Evolutionary conservation across 1,139 yeast genomes (phyloP), one percentile per base, ranked within the genome.

Genomic region (Nakaseomyces delphensis): DNA sequence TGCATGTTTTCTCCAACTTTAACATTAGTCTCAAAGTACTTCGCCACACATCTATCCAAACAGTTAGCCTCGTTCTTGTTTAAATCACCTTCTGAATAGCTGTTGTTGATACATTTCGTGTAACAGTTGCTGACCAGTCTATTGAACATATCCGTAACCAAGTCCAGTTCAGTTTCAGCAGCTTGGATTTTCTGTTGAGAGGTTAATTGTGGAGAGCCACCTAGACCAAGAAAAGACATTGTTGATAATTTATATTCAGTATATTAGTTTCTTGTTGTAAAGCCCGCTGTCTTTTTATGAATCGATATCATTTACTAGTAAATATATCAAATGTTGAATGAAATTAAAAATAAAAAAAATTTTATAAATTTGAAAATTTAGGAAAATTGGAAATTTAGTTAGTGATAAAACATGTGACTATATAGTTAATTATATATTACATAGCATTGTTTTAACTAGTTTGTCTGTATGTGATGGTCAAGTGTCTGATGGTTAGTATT

Each of bases 71-170:
- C 98, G 58, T 74, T 79, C 71, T 85, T 86, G 68, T 74, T 75
- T 52, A 91, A 72, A 27, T 83, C 93, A 44, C 91, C 83, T 46
- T 85, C 93, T 46, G 65, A 60, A 70, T 89, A 89, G 18, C 64
- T 48, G 52, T 67, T 69, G 53, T 63, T 62, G 62, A 91, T 83
- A 69, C 99, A 91, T 70, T 91, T 91, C 57, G 71, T 66, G 66
- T 91, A 94, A 66, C 99, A 91, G 57, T 87, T 83, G 55, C 81
- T 87, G 16, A 76, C 79, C 51, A 75, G 63, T 57, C 82, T 79
- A 76, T 89, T 89, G 77, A 89, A 89, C 96, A 89, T 87, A 54
- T 93, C 95, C 24, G 96, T 87, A 55, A 89, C 96, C 81, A 89
- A 82, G 63, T 89, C 97, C 54, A 89, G 76, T 67, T 89, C 97